These are phyloP conservation scores for Plenodomus biglobosus DNA, from an alignment of 2,329 filamentous ascomycete species.

Conservation along the genomic window DNA sequence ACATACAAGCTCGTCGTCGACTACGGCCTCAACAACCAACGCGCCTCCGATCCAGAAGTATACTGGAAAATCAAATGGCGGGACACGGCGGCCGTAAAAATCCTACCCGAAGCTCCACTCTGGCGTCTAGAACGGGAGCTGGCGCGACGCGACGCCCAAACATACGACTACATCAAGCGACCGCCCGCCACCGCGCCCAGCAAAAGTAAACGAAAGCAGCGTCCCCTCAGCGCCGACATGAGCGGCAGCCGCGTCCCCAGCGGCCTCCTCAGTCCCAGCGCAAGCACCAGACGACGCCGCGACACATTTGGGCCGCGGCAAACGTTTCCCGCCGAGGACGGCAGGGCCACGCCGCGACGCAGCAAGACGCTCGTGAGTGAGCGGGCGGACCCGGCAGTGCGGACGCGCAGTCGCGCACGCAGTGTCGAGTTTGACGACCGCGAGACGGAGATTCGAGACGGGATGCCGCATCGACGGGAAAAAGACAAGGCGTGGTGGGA, in stretches of 20 bases:
- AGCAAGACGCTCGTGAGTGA: slow-evolving; percentile 12
- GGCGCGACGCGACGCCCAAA: slow-evolving; percentile 45
- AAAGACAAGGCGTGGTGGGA: slow-evolving; percentile 43
- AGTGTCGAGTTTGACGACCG: slow-evolving; percentile 34
- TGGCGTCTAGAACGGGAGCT: slow-evolving; percentile 50
- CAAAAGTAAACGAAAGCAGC: slow-evolving; percentile 16
- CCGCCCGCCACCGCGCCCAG: slow-evolving; percentile 33
- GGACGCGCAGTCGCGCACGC: slow-evolving; percentile 23
- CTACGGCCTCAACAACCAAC: slow-evolving; percentile 32
- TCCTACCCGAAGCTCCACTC: slow-evolving; percentile 50
- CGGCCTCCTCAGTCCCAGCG: slow-evolving; percentile 5
- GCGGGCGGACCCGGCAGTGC: slow-evolving; percentile 11
- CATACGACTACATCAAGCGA: slow-evolving; percentile 45
- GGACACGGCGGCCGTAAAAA: slow-evolving; percentile 41
- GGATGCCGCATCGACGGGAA: slow-evolving; percentile 38
- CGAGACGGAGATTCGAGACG: slow-evolving; percentile 36
- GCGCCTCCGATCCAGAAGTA: slow-evolving; percentile 43
- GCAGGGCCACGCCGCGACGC: slow-evolving; percentile 4
- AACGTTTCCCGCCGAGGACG: slow-evolving; percentile 22
- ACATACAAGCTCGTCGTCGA: slow-evolving; percentile 54
- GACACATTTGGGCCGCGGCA: slow-evolving; percentile 27
- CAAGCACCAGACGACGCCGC: slow-evolving; percentile 10
- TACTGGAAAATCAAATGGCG: slow-evolving; percentile 47
- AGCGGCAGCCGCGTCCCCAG: slow-evolving; percentile 7
- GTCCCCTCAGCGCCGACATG: slow-evolving; percentile 21